phyloP scores from a whole-genome alignment of 306 rosid genomes.

The Senna tora region DNA sequence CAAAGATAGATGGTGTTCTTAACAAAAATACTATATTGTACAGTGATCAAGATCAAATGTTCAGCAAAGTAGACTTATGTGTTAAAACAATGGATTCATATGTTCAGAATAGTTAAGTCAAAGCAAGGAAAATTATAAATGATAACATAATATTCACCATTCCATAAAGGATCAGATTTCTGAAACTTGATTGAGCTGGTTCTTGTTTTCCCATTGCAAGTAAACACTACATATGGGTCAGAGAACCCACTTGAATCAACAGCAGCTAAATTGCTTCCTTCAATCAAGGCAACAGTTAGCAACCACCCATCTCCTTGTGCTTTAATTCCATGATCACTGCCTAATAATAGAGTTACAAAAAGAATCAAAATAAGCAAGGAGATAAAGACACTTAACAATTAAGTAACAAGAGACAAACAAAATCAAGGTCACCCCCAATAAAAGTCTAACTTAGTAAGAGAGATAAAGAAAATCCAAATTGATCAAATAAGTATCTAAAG shows the following conservation, averaged over 20 bases:
- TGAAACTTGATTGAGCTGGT: slow-evolving; percentile 97
- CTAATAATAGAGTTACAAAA: slow-evolving; percentile 46
- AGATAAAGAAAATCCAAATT: slow-evolving; percentile 29
- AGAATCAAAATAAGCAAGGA: slow-evolving; percentile 32
- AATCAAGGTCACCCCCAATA: slow-evolving; percentile 3
- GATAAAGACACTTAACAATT: slow-evolving; percentile 10
- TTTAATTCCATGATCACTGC: slow-evolving; percentile 96
- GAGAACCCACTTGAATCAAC: slow-evolving; percentile 84
- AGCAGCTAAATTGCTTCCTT: slow-evolving; percentile 87
- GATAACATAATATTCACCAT: slow-evolving; percentile 57
- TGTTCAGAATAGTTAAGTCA: slow-evolving; percentile 23
- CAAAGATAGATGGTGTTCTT: slow-evolving; percentile 40
- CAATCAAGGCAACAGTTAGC: slow-evolving; percentile 91
- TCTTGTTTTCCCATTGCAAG: slow-evolving; percentile 95
- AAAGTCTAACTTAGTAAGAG: slow-evolving; percentile 29
- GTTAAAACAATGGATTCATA: slow-evolving; percentile 21
- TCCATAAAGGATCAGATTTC: slow-evolving; percentile 86
- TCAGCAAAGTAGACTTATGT: not conserved
- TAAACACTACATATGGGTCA: slow-evolving; percentile 92
- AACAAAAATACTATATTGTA: slow-evolving; percentile 13
- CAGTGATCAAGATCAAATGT: not conserved
- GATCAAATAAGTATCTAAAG: slow-evolving; percentile 15
- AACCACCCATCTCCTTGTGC: slow-evolving; percentile 99
- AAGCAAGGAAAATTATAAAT: slow-evolving; percentile 29
- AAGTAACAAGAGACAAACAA: slow-evolving; percentile 7